Evolutionary conservation across 1,139 yeast species (phyloP).

Genomic region (Taphrina communis): DNA sequence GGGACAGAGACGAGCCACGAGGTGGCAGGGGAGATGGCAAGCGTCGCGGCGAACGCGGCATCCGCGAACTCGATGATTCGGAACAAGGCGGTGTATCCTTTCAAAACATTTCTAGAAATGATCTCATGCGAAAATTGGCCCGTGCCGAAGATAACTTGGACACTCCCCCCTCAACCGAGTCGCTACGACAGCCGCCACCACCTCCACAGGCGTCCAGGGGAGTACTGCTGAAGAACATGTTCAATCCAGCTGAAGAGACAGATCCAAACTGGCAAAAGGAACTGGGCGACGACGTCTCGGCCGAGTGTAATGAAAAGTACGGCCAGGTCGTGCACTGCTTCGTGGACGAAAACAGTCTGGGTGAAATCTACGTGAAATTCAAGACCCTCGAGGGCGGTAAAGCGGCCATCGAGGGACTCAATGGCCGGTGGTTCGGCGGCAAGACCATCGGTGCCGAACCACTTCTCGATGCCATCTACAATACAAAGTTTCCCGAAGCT

Average conservation of each 20-base stretch:
- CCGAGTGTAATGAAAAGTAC: slow-evolving; percentile 54
- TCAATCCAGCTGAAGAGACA: slow-evolving; percentile 52
- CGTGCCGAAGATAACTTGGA: slow-evolving; percentile 50
- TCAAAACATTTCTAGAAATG: slow-evolving; percentile 49
- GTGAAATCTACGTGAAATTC: slow-evolving; percentile 53
- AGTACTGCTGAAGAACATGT: slow-evolving; percentile 52
- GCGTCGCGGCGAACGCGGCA: slow-evolving; percentile 40
- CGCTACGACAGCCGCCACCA: slow-evolving; percentile 17
- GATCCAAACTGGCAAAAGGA: slow-evolving; percentile 53
- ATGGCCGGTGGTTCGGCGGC: slow-evolving; percentile 54
- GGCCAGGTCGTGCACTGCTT: slow-evolving; percentile 52
- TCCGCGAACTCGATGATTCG: slow-evolving; percentile 48
- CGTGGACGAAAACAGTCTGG: slow-evolving; percentile 51
- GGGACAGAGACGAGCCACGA: slow-evolving; percentile 40
- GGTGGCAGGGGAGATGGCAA: slow-evolving; percentile 22
- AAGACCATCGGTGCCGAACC: slow-evolving; percentile 50
- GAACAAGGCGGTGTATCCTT: slow-evolving; percentile 49
- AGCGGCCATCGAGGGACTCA: slow-evolving; percentile 51
- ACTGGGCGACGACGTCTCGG: slow-evolving; percentile 53
- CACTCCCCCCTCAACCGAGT: slow-evolving; percentile 20
- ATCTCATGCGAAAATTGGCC: slow-evolving; percentile 51
- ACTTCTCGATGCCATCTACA: slow-evolving; percentile 52
- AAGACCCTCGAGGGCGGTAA: slow-evolving; percentile 49
- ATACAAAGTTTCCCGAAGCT: slow-evolving; percentile 44
- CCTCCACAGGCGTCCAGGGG: slow-evolving; percentile 50